Conservation (phyloP, 164 flowering plant genomes). For the Macadamia tetraphylla region DNA sequence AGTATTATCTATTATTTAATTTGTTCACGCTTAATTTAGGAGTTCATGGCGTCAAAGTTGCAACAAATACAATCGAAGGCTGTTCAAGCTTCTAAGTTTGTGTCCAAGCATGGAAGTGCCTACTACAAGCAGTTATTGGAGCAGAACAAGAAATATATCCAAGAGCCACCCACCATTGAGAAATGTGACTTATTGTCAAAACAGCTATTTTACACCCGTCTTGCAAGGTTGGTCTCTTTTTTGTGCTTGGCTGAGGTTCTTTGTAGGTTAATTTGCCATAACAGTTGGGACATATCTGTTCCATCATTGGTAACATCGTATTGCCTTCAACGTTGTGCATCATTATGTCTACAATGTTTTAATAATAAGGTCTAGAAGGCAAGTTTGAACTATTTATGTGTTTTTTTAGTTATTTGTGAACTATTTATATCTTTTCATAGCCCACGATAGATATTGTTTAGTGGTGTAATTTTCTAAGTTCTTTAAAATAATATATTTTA, state of each 20-base stretch:
- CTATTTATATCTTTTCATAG: no score
- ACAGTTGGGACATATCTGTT: neutral
- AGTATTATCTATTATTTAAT: neutral
- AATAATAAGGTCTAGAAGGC: neutral
- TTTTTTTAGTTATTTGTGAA: no score
- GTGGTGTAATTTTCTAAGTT: no score
- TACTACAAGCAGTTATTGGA: conserved; percentile 52
- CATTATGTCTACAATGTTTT: neutral
- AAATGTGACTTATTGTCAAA: conserved; percentile 44
- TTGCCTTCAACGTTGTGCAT: neutral
- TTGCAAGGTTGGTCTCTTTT: conserved; percentile 42
- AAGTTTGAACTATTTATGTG: neutral
- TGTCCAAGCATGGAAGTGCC: conserved; percentile 34
- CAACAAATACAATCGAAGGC: conserved; percentile 43
- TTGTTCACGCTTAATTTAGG: conserved; percentile 11
- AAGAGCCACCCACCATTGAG: conserved; percentile 52
- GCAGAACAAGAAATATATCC: conserved; percentile 54
- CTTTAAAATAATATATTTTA: no score
- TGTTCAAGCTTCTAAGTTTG: conserved; percentile 36
- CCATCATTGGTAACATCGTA: neutral
- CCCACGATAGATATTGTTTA: no score
- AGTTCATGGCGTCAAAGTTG: conserved; percentile 51
- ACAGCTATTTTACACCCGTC: conserved; percentile 58
- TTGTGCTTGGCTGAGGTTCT: neutral
- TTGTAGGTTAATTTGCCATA: neutral